A percentile compares a stretch with the other conserved stretches of the same genome.
These are phyloP conservation scores for Tarenaya hassleriana DNA, from an alignment of 345 rosid species.

Conservation along the genomic window DNA sequence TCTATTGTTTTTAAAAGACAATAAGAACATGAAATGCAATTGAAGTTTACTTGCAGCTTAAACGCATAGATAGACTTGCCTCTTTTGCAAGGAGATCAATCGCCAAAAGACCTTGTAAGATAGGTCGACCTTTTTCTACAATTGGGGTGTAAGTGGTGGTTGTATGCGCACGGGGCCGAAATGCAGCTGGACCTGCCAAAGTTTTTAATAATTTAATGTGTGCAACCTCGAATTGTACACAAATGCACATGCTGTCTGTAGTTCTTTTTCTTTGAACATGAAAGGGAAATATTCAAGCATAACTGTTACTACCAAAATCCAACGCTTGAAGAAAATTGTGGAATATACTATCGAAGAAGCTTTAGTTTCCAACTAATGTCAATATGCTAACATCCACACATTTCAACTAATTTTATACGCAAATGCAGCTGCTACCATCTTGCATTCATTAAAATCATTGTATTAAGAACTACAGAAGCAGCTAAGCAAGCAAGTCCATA, in stretches of 20 bases:
- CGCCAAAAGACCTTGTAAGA: conserved; percentile 93
- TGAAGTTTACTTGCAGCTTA: conserved; percentile 17
- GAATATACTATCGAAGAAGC: conserved; percentile 7
- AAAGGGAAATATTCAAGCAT: conserved; percentile 6
- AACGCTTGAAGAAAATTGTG: conserved; percentile 11
- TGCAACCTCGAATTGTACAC: conserved; percentile 11
- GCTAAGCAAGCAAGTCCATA: conserved; percentile 17
- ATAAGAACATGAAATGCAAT: conserved; percentile 10
- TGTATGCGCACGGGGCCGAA: conserved; percentile 81
- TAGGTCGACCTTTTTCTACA: conserved; percentile 94
- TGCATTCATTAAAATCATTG: conserved; percentile 6
- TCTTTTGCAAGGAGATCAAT: conserved; percentile 93
- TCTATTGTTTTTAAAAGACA: conserved; percentile 6
- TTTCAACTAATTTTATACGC: conserved; percentile 15
- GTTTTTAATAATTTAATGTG: conserved; percentile 16
- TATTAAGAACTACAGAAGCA: conserved; percentile 13
- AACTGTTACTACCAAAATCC: conserved; percentile 7
- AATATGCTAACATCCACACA: conserved; percentile 13
- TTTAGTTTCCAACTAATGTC: conserved; percentile 11
- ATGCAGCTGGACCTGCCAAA: conserved; percentile 90
- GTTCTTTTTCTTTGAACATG: conserved; percentile 6
- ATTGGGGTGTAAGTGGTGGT: conserved; percentile 51
- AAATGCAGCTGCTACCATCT: conserved; percentile 15
- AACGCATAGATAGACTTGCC: conserved; percentile 43
- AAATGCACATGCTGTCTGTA: conserved; percentile 11